A percentile compares a stretch with the other conserved stretches of the same genome.
Evolutionary conservation across 192 early-diverging fungal genomes (phyloP).

Genomic region (Gaertneriomyces sp.): DNA sequence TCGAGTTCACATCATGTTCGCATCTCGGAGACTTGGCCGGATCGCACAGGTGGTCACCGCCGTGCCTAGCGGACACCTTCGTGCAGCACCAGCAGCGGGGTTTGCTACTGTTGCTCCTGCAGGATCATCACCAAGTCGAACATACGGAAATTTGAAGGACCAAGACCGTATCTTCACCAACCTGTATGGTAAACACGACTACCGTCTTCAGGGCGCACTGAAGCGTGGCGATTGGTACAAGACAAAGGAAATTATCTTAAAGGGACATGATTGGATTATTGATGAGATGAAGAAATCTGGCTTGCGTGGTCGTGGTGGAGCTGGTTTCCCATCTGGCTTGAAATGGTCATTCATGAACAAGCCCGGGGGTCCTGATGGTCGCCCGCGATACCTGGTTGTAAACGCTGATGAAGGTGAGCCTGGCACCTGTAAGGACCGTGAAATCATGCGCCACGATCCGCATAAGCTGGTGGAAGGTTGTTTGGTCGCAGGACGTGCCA

Average conservation of each 20-base stretch:
- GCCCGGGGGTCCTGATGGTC: slow-evolving; percentile 58
- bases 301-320: slow-evolving; percentile 86
- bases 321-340: slow-evolving; percentile 95
- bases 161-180: slow-evolving; percentile 98
- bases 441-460: slow-evolving; percentile 86
- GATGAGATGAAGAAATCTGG: slow-evolving; percentile 96
- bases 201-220: slow-evolving; percentile 76
- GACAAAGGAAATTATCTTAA: slow-evolving; percentile 95
- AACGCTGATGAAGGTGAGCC: slow-evolving; percentile 99
- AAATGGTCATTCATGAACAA: slow-evolving; percentile 99
- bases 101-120: slow-evolving; percentile 33
- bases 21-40: no score
- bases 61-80: no score
- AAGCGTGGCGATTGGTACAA: slow-evolving; percentile 99
- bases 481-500: slow-evolving; percentile 90
- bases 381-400: slow-evolving; percentile 89
- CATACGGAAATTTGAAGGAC: slow-evolving; percentile 67
- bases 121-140: slow-evolving; percentile 19
- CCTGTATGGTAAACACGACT: slow-evolving; percentile 92
- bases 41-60: no score
- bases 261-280: slow-evolving; percentile 97
- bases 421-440: slow-evolving; percentile 97
- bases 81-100: slow-evolving; percentile 9
- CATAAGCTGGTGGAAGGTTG: slow-evolving; percentile 98
- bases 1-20: no score